These are phyloP conservation scores for Cyclostephanos tholiformis DNA, from an alignment of 108 stramenopile genomes.

Conservation along the genomic window DNA sequence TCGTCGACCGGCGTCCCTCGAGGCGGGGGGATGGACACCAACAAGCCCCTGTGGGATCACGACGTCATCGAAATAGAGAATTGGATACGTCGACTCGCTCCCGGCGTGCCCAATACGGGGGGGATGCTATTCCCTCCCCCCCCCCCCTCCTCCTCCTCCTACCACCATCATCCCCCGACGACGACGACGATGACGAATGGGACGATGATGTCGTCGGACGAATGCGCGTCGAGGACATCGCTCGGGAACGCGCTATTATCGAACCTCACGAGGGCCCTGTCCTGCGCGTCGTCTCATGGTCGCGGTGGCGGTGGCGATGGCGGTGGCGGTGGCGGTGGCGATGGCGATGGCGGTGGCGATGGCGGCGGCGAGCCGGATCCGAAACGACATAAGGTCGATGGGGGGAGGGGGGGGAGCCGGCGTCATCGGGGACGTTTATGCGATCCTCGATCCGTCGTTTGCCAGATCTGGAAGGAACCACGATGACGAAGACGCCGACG, in stretches of 20 bases:
- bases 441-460: constrained; percentile 45
- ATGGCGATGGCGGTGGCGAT: too few species aligned
- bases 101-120: constrained; percentile 32
- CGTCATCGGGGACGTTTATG: constrained; percentile 34
- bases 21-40: neutral
- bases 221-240: too few species aligned
- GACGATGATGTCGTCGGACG: too few species aligned
- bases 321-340: neutral
- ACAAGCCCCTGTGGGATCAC: constrained; percentile 42
- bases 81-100: constrained; percentile 33
- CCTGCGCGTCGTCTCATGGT: constrained; percentile 15
- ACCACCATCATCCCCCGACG: too few species aligned
- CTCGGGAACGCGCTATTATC: constrained; percentile 1
- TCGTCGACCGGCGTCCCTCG: too few species aligned
- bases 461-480: constrained; percentile 14
- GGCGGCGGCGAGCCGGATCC: neutral
- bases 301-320: neutral
- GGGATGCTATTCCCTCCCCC: constrained; percentile 35
- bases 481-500: neutral
- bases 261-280: constrained; percentile 20
- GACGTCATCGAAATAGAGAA: constrained; percentile 16
- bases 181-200: too few species aligned
- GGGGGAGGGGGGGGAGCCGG: constrained; percentile 12
- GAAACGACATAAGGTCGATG: constrained; percentile 16
- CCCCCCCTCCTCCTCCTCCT: too few species aligned